These are phyloP conservation scores for Saccharomycopsis sp. DNA, from an alignment of 805 yeast species.

Conservation along the genomic window DNA sequence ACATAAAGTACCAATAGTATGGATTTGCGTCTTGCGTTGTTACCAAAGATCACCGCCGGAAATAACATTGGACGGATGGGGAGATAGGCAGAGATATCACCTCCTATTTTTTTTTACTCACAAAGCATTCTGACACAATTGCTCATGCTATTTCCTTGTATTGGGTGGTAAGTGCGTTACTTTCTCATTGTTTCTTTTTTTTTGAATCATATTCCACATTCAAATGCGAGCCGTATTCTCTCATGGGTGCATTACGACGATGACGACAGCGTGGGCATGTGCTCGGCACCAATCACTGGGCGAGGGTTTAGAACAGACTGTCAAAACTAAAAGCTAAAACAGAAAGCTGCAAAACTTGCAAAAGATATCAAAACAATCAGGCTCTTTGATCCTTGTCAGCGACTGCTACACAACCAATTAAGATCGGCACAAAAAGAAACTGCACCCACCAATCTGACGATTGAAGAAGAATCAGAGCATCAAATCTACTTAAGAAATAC, in stretches of 20 bases:
- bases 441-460: background rate
- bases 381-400: background rate
- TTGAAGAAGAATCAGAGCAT: background rate
- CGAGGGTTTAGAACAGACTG: background rate
- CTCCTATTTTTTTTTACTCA: background rate
- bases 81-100: background rate
- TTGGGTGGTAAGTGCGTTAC: background rate
- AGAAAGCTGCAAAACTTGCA: background rate
- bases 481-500: too few relatives aligned
- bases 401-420: background rate
- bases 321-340: background rate
- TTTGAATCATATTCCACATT: background rate
- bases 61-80: background rate
- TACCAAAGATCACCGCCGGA: background rate
- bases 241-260: background rate
- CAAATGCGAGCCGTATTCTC: background rate
- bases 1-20: background rate
- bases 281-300: background rate
- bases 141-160: background rate
- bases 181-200: background rate
- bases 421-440: background rate
- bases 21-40: background rate
- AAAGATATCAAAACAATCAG: background rate
- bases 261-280: background rate
- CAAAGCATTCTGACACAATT: background rate